Percentiles rank a stretch among this genome's conserved stretches.
Evolutionary conservation across 371 early-diverging fungal species (phyloP).

Genomic region (Mucor piriformis): DNA sequence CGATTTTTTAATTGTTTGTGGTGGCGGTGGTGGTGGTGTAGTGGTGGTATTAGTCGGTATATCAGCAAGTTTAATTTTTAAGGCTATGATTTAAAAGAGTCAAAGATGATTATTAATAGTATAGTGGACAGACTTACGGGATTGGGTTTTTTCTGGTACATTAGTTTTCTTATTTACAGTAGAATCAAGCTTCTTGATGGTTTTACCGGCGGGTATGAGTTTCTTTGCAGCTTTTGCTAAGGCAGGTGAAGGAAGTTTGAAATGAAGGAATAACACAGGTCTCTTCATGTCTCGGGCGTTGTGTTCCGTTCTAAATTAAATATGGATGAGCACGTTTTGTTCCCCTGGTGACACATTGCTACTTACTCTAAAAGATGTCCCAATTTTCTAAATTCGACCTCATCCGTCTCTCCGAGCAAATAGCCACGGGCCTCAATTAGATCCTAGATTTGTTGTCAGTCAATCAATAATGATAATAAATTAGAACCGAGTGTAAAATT

Average conservation of each 20-base stretch:
- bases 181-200: neutral
- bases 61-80: neutral
- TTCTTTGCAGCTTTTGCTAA: neutral
- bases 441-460: neutral
- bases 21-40: neutral
- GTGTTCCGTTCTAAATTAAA: neutral
- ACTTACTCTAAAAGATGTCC: constrained; percentile 10
- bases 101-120: too few relatives aligned
- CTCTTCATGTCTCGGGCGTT: neutral
- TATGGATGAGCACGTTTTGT: neutral
- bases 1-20: constrained; percentile 1
- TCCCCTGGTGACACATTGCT: neutral
- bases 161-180: neutral
- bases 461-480: neutral
- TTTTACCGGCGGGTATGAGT: neutral
- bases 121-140: neutral
- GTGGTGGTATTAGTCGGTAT: neutral
- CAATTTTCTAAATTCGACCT: constrained; percentile 13
- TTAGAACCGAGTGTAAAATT: too few relatives aligned
- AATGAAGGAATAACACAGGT: constrained; percentile 8
- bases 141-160: neutral
- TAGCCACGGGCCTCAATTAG: constrained; percentile 19
- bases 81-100: neutral
- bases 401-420: constrained; percentile 8
- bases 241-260: constrained; percentile 1